Evolutionary conservation across 1,284 basidiomycete species (phyloP).

Genomic region (Irpex sp.): DNA sequence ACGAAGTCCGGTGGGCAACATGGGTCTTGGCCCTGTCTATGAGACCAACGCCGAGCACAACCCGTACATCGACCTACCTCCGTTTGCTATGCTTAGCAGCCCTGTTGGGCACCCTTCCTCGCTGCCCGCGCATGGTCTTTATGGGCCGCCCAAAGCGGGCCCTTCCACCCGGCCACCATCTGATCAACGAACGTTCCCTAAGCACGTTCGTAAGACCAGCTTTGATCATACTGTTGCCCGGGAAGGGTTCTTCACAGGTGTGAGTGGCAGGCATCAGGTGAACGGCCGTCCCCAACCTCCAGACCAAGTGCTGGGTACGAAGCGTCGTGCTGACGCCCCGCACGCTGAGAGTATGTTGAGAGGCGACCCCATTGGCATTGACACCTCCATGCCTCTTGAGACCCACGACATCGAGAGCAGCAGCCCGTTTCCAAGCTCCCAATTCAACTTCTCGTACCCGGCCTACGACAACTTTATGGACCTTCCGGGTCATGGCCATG

Average conservation of each 20-base stretch:
- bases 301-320: slow-evolving; percentile 59
- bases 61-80: slow-evolving; percentile 19
- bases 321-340: slow-evolving; percentile 72
- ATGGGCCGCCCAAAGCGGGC: slow-evolving; percentile 47
- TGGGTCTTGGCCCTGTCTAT: slow-evolving; percentile 45
- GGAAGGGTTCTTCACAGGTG: slow-evolving; percentile 54
- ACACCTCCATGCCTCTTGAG: slow-evolving; percentile 22
- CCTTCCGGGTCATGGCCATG: slow-evolving; percentile 19
- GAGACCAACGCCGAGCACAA: slow-evolving; percentile 39
- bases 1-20: slow-evolving; percentile 38
- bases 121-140: slow-evolving; percentile 58
- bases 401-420: slow-evolving; percentile 26
- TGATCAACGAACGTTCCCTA: slow-evolving; percentile 62
- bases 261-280: slow-evolving; percentile 71
- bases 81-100: slow-evolving; percentile 44
- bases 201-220: slow-evolving; percentile 86
- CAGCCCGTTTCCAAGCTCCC: slow-evolving; percentile 65
- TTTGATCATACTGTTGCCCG: slow-evolving; percentile 85
- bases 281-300: slow-evolving; percentile 69
- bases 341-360: slow-evolving; percentile 75
- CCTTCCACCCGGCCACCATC: slow-evolving; percentile 33
- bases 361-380: slow-evolving; percentile 65
- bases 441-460: slow-evolving; percentile 77
- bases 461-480: slow-evolving; percentile 72
- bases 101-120: slow-evolving; percentile 64